Base-by-base conservation (phyloP, 164 flowering plant genomes). In the Hamamelis virginiana region DNA sequence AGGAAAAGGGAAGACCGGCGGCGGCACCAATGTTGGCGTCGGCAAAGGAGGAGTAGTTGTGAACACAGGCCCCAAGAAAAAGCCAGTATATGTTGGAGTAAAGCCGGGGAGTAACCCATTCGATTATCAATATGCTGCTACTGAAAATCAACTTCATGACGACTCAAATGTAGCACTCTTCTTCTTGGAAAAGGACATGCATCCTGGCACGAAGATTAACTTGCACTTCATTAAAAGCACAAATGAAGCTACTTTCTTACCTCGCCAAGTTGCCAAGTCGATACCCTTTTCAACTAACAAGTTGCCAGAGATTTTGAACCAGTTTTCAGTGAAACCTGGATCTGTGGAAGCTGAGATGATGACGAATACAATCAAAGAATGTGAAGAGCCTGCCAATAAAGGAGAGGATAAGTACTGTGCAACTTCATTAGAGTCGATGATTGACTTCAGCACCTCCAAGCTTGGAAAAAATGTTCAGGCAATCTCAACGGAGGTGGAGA, bases 331-430 rank as follows among this genome's bases (percentile, higher is more conserved):
- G n/a, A 71, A 69, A 16, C 83, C 81, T 0, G 72, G 59, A 8
- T 81, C 83, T 8, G 56, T 8, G n/a, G 81, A 81, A 71, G 82
- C 87, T 13, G 72, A 76, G 51, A 58, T 65, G 18, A 76, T 84
- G 71, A 73, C 76, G 71, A 69, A 74, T 23, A 80, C 87, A 33
- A 71, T 84, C 19, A 33, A 73, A 8, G 76, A 82, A 65, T 84
- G 87, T 23, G 85, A 84, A 56, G 66, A 46, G 11, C 73, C 79
- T 0, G 76, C 46, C 15, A 71, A 72, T 5, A 57, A 64, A 52
- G 85, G 84, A 21, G 87, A 84, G 72, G 82, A 78, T 9, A 82
- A 84, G 73, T 78, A 69, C 41, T 84, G 87, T 28, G 85, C 85
- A 26, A 82, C 85, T 13, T 82, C 87, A 4, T 65, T 82, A 23